Conservation (phyloP, 306 rosid species). For the Herpetospermum pedunculosum region DNA sequence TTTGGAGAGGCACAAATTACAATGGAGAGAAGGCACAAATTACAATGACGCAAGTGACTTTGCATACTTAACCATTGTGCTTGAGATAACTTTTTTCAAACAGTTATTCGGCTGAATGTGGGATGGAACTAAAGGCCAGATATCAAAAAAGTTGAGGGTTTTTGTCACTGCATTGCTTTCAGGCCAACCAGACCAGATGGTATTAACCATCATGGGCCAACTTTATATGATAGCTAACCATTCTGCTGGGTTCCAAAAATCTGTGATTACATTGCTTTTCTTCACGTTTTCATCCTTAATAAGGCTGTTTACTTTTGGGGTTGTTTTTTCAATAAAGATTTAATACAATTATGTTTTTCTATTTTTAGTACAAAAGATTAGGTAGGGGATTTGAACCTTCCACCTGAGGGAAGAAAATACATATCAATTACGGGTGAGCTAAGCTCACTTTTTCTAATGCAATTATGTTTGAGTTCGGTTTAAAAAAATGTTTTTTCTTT, state of each 20-base stretch:
- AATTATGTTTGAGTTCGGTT: too few relatives aligned
- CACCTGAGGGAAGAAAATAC: too few relatives aligned
- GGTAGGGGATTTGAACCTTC: too few relatives aligned
- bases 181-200: background rate
- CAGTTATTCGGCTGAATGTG: background rate
- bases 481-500: too few relatives aligned
- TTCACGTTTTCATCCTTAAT: background rate
- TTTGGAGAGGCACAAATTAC: too few relatives aligned
- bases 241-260: background rate
- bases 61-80: background rate
- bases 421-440: too few relatives aligned
- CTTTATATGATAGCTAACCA: background rate
- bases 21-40: too few relatives aligned
- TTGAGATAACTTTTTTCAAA: background rate
- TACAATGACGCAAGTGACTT: background rate
- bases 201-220: background rate
- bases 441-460: too few relatives aligned
- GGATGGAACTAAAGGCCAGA: background rate
- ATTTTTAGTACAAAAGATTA: too few relatives aligned
- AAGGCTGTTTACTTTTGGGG: background rate
- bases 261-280: background rate
- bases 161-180: constrained; percentile 11
- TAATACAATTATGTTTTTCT: background rate
- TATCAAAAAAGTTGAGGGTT: background rate
- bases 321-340: background rate